Conservation (phyloP, 1,139 yeast species). For the Pichia sp. region DNA sequence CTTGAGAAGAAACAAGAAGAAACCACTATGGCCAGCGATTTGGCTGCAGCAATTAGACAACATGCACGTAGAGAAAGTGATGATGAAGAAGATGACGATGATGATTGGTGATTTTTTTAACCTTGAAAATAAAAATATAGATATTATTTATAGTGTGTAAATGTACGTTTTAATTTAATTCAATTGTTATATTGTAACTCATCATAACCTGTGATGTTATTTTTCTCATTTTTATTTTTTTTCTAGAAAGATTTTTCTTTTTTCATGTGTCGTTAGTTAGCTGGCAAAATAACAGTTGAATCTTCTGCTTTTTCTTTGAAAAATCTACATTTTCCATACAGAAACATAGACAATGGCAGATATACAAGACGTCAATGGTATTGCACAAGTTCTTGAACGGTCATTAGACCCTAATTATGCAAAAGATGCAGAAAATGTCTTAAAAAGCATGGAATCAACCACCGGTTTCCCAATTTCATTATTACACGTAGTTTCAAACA, state of each 20-base stretch:
- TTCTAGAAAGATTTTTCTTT: not conserved
- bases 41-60: slow-evolving; percentile 84
- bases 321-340: not conserved
- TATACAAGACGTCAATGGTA: slow-evolving; percentile 27
- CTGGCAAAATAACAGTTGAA: not conserved
- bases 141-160: slow-evolving; percentile 3
- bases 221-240: not conserved
- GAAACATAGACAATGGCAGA: slow-evolving; percentile 22
- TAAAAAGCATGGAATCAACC: slow-evolving; percentile 54
- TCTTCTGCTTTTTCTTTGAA: not conserved
- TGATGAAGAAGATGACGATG: slow-evolving; percentile 73
- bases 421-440: slow-evolving; percentile 51
- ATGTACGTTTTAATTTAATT: not conserved
- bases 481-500: slow-evolving; percentile 70
- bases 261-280: too few species aligned
- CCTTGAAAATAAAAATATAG: slow-evolving; percentile 4
- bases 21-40: slow-evolving; percentile 66
- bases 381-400: slow-evolving; percentile 42
- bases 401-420: slow-evolving; percentile 48
- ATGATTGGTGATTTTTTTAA: slow-evolving; percentile 43
- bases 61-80: slow-evolving; percentile 73
- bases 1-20: slow-evolving; percentile 62
- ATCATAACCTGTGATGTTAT: not conserved
- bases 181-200: not conserved
- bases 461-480: slow-evolving; percentile 73